Evolutionary conservation across 345 rosid species (phyloP), one percentile per base, ranked within the genome.

Genomic region (Garcia nutans): DNA sequence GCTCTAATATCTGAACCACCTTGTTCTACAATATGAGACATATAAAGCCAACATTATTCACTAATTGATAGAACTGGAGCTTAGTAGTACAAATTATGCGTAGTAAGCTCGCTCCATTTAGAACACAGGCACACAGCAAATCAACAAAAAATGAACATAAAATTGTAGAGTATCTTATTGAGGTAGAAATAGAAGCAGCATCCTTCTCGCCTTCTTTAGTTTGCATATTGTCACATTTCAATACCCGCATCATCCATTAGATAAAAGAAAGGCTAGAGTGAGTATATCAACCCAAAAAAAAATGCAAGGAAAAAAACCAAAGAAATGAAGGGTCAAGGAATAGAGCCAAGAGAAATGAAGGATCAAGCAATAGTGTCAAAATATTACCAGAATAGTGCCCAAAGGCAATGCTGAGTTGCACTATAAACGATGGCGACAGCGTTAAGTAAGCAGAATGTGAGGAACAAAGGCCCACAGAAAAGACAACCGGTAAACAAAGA

Each of bases 381-480:
- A n/a, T 33, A 93, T 93, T 31, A 93, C 98, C 42, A 93, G 89
- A 49, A 33, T 33, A 33, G 37, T 33, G 37, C 37, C 37, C 0
- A 33, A 33, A 65, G 97, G 98, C 63, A 93, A 81, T 17, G 97
- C 98, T 0, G 98, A 22, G 98, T 93, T 24, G 98, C 93, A 24
- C 79, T 91, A 83, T 93, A 93, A 22, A 83, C 86, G 28, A 93
- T 93, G 57, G 98, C 98, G 17, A 93, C 98, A 0, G 98, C 89
- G 82, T 93, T 91, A 24, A 93, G 89, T 84, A 93, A 93, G 84
- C 98, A 91, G 86, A 93, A 93, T 0, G 98, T 90, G 68, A 91
- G 87, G 82, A 93, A 89, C 45, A 93, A 78, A 23, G 98, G 98
- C 7, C 97, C 98, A 61, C 98, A 91, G 86, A 93, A 93, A 26